Conservation (phyloP, 495 filamentous ascomycete species). For the Hypoxylon cercidicola region DNA sequence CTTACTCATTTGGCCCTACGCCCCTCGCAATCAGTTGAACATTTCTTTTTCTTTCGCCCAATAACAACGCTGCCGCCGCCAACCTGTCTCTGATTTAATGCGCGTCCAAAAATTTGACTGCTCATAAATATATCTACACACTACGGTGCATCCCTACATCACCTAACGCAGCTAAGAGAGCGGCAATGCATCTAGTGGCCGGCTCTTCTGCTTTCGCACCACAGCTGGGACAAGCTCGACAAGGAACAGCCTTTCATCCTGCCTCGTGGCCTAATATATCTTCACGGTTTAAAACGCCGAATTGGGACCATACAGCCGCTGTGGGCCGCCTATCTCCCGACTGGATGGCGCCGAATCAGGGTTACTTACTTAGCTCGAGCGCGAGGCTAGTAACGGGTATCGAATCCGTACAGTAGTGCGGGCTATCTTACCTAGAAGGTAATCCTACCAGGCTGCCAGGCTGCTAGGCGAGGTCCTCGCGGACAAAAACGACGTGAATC, state of each 20-base stretch:
- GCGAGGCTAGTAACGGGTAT: constrained; percentile 26
- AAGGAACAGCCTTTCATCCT: constrained; percentile 3
- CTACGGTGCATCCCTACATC: no score
- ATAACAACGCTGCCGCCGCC: constrained; percentile 37
- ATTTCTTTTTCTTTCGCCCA: constrained; percentile 17
- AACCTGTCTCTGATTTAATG: constrained; percentile 23
- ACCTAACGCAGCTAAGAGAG: constrained; percentile 1
- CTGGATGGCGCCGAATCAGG: constrained; percentile 40
- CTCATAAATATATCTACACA: background rate
- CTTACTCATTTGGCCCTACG: constrained; percentile 31
- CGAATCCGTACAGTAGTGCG: constrained; percentile 28
- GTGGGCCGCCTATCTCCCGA: constrained; percentile 30
- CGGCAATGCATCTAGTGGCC: constrained; percentile 25
- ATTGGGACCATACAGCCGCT: constrained; percentile 27
- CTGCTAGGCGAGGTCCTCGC: constrained; percentile 19
- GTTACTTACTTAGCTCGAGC: constrained; percentile 4
- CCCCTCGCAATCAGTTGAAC: constrained; percentile 34
- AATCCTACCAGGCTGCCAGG: no score
- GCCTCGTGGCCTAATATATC: constrained; percentile 37
- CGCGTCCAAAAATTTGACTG: constrained; percentile 28
- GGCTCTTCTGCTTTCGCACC: constrained; percentile 6
- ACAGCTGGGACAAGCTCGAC: background rate
- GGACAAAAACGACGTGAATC: constrained; percentile 8
- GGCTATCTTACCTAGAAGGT: constrained; percentile 21
- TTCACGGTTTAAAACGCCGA: constrained; percentile 8